Base-by-base conservation (phyloP, 2,329 filamentous ascomycete species). In the Fusarium xyrophilum region DNA sequence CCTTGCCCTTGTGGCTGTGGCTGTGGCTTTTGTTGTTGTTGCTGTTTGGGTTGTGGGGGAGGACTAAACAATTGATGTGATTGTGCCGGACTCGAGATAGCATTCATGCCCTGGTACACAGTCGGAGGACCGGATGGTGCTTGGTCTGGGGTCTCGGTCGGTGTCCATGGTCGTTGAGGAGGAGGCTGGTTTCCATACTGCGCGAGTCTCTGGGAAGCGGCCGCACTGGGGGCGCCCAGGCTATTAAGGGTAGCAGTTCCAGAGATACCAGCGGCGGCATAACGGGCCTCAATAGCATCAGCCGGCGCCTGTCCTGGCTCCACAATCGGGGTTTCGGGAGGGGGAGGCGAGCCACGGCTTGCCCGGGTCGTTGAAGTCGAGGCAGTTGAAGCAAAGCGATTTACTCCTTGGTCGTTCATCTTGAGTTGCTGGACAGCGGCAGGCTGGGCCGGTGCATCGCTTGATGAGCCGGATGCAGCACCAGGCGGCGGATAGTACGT, bases 361-460 rank as follows among this genome's bases (percentile, higher is more conserved):
- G 96, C 96, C 69, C 92, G 89, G 4, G 95, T 97, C 2, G 96
- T 99, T 4, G 94, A 97, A 15, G 90, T 97, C 1, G 96, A 98
- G 17, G 95, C 93, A 11, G 93, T 97, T 5, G 95, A 97, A 14
- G 86, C 84, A 69, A 89, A 88, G 44, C 88, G 84, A 74, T 87
- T 89, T 67, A 90, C 84, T 32, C 82, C 81, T 52, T 73, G 80
- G n/a, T 85, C 82, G 30, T 74, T 74, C n/a, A 80, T 77, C 75
- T 63, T 72, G 23, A 70, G 47, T 40, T 75, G 68, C 60, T 76
- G 60, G 44, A 62, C 57, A 52, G 60, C 64, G 10, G 63, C 63
- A 7, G 70, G 59, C 40, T 73, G 73, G n/a, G 65, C 60, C 47
- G 65, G 52, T 5, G 73, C 75, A 76, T 78, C 77, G 62, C 69